A percentile compares a stretch with the other conserved stretches of the same genome.
phyloP scores from a whole-genome alignment of 1,284 basidiomycete species.

The Cryptococcus sp. region DNA sequence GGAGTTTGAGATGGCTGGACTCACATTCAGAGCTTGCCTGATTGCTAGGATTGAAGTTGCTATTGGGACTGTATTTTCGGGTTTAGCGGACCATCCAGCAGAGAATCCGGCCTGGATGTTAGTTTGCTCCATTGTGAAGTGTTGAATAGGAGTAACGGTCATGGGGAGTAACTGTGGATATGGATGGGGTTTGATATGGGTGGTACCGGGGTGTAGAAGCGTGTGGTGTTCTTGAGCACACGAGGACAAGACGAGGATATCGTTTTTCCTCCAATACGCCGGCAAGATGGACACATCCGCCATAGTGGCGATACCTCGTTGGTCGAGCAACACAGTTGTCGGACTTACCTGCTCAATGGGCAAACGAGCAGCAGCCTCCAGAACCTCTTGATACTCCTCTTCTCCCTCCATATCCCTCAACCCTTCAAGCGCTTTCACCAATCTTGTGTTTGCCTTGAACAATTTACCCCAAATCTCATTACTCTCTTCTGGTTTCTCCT shows the following conservation, averaged over 20 bases:
- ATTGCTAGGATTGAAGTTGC: not conserved
- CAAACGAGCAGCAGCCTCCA: conserved; percentile 9
- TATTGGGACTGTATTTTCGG: not conserved
- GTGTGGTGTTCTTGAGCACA: too few relatives aligned
- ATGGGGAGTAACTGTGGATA: too few relatives aligned
- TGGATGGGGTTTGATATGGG: too few relatives aligned
- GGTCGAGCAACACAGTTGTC: too few relatives aligned
- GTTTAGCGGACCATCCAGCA: not conserved
- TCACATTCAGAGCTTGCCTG: not conserved
- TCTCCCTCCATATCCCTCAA: conserved; percentile 35
- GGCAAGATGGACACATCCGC: not conserved
- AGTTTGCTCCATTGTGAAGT: too few relatives aligned
- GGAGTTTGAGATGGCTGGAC: not conserved
- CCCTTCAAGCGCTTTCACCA: conserved; percentile 31
- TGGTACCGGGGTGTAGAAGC: too few relatives aligned
- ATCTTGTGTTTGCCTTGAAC: conserved; percentile 47
- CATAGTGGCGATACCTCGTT: too few relatives aligned
- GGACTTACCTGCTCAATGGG: conserved; percentile 27
- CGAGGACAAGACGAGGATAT: too few relatives aligned
- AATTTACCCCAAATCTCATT: conserved; percentile 66
- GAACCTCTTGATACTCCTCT: conserved; percentile 30
- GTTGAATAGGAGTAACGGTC: too few relatives aligned
- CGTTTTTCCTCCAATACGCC: not conserved
- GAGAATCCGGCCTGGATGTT: not conserved
- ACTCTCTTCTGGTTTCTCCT: conserved; percentile 60